phyloP scores from a whole-genome alignment of 176 grass and related monocot species.

The Bothriochloa decipiens region DNA sequence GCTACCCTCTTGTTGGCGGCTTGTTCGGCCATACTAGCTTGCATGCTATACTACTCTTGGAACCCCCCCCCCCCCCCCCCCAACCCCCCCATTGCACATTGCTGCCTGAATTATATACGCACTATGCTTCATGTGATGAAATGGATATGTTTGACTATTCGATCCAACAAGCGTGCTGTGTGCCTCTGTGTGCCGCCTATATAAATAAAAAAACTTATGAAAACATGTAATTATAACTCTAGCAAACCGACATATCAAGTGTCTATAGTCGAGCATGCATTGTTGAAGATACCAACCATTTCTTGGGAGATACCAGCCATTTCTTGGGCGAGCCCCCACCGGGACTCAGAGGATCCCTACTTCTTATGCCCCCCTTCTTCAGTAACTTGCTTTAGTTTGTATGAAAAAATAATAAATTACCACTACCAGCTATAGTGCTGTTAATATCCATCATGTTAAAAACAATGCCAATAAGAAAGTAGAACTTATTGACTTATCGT shows the following conservation, averaged over 20 bases:
- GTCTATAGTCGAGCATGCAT: background rate
- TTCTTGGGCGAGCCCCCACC: background rate
- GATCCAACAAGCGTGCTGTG: background rate
- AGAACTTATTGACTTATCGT: too few species aligned
- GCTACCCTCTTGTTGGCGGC: conserved; percentile 11
- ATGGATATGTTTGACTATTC: conserved; percentile 26
- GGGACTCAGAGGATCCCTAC: background rate
- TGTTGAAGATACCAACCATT: background rate
- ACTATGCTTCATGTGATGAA: conserved; percentile 14
- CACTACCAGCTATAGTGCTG: too few species aligned
- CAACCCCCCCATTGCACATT: background rate
- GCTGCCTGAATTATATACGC: conserved; percentile 18
- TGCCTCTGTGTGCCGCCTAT: background rate
- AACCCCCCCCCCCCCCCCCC: too few species aligned
- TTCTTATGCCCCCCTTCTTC: background rate
- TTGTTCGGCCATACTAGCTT: conserved; percentile 27
- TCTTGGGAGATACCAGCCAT: background rate
- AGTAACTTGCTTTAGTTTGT: too few species aligned
- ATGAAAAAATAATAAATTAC: too few species aligned
- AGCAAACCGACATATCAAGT: background rate
- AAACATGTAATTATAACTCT: background rate
- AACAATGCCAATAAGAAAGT: too few species aligned
- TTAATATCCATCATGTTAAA: too few species aligned
- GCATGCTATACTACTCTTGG: background rate
- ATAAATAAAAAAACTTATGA: background rate